These are phyloP conservation scores for Aeschynomene evenia DNA, from an alignment of 306 rosid genomes.

Conservation along the genomic window DNA sequence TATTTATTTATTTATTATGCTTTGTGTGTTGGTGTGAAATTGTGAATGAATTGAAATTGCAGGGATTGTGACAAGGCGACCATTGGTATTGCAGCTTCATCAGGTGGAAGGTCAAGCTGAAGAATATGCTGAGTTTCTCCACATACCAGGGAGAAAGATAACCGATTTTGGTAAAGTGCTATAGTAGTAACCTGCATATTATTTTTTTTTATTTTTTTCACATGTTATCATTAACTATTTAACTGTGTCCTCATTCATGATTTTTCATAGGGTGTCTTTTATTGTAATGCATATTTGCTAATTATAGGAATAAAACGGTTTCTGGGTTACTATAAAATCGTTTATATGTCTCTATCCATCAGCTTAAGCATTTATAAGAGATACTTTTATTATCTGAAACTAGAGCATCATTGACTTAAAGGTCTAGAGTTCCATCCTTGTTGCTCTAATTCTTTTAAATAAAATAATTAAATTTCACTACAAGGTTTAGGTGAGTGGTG, in stretches of 20 bases:
- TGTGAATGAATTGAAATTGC: slow-evolving; percentile 31
- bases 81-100: slow-evolving; percentile 95
- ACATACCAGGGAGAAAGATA: slow-evolving; percentile 68
- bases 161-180: slow-evolving; percentile 60
- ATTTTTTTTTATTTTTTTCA: neutral
- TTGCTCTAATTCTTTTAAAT: too few relatives aligned
- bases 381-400: too few relatives aligned
- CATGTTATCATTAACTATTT: neutral
- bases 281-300: neutral
- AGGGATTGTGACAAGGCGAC: slow-evolving; percentile 97
- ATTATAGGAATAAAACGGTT: neutral
- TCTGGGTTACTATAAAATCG: slow-evolving; percentile 20
- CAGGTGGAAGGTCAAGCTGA: slow-evolving; percentile 62
- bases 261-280: neutral
- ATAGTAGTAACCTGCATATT: neutral
- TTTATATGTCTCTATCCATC: too few relatives aligned
- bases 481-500: too few relatives aligned
- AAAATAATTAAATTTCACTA: too few relatives aligned
- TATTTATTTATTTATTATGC: neutral
- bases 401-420: too few relatives aligned
- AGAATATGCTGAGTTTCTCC: slow-evolving; percentile 98
- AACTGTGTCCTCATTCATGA: too few relatives aligned
- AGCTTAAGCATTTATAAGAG: too few relatives aligned
- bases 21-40: neutral
- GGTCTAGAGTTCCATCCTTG: too few relatives aligned